These are phyloP conservation scores for Arthrinium puccinioides DNA, from an alignment of 2,329 filamentous ascomycete species.

Conservation along the genomic window DNA sequence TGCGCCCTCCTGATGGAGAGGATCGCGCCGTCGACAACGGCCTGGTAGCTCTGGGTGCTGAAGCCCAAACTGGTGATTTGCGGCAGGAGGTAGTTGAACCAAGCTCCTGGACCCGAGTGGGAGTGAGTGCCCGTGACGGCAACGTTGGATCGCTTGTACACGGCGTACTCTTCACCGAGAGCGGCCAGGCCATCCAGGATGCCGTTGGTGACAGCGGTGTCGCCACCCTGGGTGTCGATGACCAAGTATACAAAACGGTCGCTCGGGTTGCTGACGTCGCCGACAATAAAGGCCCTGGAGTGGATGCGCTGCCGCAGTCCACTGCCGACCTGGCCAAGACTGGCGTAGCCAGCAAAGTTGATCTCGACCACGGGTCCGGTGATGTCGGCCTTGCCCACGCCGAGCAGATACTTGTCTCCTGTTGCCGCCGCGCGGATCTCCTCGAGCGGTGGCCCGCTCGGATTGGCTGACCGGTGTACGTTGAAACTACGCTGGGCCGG, in stretches of 20 bases:
- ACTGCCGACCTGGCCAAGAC: slow-evolving; percentile 68
- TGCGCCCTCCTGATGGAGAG: slow-evolving; percentile 76
- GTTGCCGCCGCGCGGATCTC: slow-evolving; percentile 14
- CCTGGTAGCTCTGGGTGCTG: slow-evolving; percentile 74
- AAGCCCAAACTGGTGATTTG: slow-evolving; percentile 86
- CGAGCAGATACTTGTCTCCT: slow-evolving; percentile 39
- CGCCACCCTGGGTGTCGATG: slow-evolving; percentile 78
- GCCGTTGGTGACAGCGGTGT: slow-evolving; percentile 79
- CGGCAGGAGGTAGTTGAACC: slow-evolving; percentile 86
- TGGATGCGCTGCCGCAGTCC: slow-evolving; percentile 81
- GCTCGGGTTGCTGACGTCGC: slow-evolving; percentile 52
- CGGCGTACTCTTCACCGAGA: slow-evolving; percentile 63
- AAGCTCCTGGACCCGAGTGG: slow-evolving; percentile 82
- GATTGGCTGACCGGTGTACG: slow-evolving; percentile 9
- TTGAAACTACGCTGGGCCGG: slow-evolving; percentile 9
- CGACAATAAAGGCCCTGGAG: slow-evolving; percentile 81
- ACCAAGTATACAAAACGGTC: slow-evolving; percentile 81
- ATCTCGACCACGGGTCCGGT: slow-evolving; percentile 77
- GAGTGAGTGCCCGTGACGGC: slow-evolving; percentile 90
- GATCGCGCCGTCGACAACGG: slow-evolving; percentile 78
- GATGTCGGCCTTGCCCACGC: slow-evolving; percentile 47
- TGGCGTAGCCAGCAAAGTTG: slow-evolving; percentile 84
- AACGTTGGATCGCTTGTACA: slow-evolving; percentile 72
- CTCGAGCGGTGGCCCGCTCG: slow-evolving; percentile 7
- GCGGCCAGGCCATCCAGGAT: slow-evolving; percentile 64